Evolutionary conservation across 345 rosid species (phyloP).

Genomic region (Litchi chinensis): DNA sequence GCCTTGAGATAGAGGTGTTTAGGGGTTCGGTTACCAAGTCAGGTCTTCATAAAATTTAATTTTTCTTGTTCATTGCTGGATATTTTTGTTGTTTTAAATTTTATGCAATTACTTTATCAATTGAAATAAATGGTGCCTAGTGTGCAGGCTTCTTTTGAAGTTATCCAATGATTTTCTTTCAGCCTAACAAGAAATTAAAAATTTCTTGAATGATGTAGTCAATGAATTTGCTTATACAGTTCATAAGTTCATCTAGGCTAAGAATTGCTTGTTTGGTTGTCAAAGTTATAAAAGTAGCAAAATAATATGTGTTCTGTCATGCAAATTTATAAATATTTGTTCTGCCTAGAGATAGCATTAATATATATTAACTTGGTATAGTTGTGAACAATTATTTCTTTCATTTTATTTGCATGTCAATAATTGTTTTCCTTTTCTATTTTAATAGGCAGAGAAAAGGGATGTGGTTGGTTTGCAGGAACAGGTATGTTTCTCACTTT

Average conservation of each 20-base stretch:
- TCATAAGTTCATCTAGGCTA: not conserved
- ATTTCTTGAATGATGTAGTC: not conserved
- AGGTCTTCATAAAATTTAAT: not conserved
- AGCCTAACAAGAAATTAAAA: not conserved
- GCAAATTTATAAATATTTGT: not conserved
- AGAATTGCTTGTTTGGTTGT: not conserved
- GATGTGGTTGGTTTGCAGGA: conserved; percentile 46
- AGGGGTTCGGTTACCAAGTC: not conserved
- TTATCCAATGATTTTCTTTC: not conserved
- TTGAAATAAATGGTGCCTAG: not conserved
- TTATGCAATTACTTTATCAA: not conserved
- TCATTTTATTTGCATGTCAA: conserved; percentile 3
- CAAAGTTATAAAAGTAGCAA: not conserved
- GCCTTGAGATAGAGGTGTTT: not conserved
- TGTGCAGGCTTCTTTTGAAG: not conserved
- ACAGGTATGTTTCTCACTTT: conserved; percentile 40
- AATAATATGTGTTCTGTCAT: not conserved
- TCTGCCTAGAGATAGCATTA: not conserved
- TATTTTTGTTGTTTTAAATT: not conserved
- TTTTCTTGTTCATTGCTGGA: not conserved
- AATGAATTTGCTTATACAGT: not conserved
- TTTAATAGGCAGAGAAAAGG: conserved; percentile 38
- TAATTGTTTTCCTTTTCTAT: conserved; percentile 7
- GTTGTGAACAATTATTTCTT: not conserved
- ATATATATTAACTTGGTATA: not conserved